A percentile compares a stretch with the other conserved stretches of the same genome.
phyloP scores from a whole-genome alignment of 208 protist genomes.

The Willaertia magna region DNA sequence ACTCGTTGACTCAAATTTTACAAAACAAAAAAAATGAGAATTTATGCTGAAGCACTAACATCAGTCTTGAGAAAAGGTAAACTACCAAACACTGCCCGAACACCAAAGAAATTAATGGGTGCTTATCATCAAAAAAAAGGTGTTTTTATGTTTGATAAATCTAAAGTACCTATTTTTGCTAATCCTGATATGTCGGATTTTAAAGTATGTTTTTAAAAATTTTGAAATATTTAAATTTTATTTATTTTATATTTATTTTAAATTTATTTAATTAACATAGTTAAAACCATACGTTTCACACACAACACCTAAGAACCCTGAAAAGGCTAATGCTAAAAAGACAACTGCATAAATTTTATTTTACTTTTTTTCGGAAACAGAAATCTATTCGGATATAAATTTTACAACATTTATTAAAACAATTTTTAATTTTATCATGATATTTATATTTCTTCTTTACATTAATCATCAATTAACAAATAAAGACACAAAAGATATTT shows the following conservation, averaged over 20 bases:
- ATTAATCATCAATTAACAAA: too few species aligned
- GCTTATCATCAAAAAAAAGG: not conserved
- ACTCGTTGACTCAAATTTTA: not conserved
- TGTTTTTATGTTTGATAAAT: not conserved
- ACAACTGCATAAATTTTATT: not conserved
- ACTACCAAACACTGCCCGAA: not conserved
- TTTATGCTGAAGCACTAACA: not conserved
- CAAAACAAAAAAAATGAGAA: not conserved
- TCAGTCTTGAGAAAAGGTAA: not conserved
- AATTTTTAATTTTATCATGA: too few species aligned
- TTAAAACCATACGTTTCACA: not conserved
- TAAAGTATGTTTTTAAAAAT: not conserved
- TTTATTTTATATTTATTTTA: not conserved
- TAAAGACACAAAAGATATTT: too few species aligned
- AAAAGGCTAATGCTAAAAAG: not conserved
- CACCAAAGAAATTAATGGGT: not conserved
- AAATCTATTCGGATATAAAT: too few species aligned
- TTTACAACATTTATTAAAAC: too few species aligned
- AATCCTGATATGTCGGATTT: not conserved
- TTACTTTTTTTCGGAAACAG: too few species aligned
- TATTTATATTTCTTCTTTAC: too few species aligned
- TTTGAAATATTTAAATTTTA: not conserved
- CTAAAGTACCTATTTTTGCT: not conserved
- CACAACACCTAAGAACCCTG: not conserved
- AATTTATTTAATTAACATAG: too few species aligned